Base-by-base conservation (phyloP, 1,139 yeast genomes). In the Kurtzmaniella quercitrusa region DNA sequence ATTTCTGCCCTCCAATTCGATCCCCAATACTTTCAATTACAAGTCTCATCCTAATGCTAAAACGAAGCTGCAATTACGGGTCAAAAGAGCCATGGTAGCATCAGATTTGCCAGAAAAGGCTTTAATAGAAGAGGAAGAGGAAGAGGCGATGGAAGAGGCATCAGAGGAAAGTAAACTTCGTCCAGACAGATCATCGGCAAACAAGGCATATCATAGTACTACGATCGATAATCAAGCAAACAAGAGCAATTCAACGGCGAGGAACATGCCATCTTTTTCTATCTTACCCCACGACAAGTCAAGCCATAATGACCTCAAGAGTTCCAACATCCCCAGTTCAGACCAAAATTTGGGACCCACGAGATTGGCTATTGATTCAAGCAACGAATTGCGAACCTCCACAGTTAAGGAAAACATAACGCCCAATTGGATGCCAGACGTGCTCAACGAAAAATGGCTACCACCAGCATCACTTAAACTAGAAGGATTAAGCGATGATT, bases 351-450 rank as follows among this genome's bases (percentile, higher is more conserved):
- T 26, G 30, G 30, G 14, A 6, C 28, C 12, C 40, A 21, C 15
- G 17, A 36, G 18, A n/a, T n/a, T n/a, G n/a, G n/a, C n/a, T n/a
- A 22, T 22, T 7, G 26, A 22, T 22, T 14, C 16, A 5, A 12
- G 5, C 15, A 26, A 26, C 30, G 37, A 34, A 3, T 19, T 43
- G 35, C 37, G 44, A 8, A 19, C 37, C 12, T 34, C 37, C 21
- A 19, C 37, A 2, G 23, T 19, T 19, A 19, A 48, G 5, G 42
- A 45, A 9, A 55, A 63, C 41, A 49, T 54, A 5, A 69, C 76
- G 1, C 76, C 76, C 0, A 66, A 64, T 23, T 71, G 76, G 77
- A 71, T 72, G 76, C 76, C 76, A 0, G 47, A 60, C 5, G 74
- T 60, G 38, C 57, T 72, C 41, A 55, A 57, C 34, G 74, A 65